Conservation (phyloP, 139 green algal species). For the Chlamydomonas applanata region DNA sequence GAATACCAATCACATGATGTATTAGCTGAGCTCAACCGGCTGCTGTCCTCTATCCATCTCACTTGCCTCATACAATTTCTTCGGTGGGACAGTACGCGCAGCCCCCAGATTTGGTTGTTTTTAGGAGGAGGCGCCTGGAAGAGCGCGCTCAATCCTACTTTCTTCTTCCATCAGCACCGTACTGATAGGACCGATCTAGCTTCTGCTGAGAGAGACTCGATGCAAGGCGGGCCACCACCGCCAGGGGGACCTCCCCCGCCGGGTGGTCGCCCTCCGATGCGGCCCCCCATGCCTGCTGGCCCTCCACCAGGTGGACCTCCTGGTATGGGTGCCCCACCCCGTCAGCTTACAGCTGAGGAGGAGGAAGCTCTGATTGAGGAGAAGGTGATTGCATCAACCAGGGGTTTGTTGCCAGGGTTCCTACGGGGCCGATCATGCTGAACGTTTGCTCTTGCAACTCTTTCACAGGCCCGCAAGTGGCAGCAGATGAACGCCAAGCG, state of each 20-base stretch:
- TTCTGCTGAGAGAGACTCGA: too few species aligned
- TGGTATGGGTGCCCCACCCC: neutral
- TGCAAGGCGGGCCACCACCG: too few species aligned
- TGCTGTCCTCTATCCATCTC: too few species aligned
- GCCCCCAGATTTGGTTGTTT: too few species aligned
- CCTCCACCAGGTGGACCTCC: neutral
- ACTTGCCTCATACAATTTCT: too few species aligned
- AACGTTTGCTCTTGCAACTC: neutral
- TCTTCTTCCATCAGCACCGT: too few species aligned
- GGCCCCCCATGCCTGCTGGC: neutral
- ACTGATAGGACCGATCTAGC: too few species aligned
- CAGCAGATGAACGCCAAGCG: slow-evolving; percentile 87
- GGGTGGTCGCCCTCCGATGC: neutral
- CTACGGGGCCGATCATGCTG: neutral
- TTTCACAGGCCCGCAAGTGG: slow-evolving; percentile 92
- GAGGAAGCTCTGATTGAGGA: slow-evolving; percentile 37
- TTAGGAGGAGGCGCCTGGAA: too few species aligned
- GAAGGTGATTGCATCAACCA: slow-evolving; percentile 29
- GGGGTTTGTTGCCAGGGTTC: neutral
- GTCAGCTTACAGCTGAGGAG: slow-evolving; percentile 22
- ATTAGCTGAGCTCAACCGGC: too few species aligned
- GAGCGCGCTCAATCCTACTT: too few species aligned
- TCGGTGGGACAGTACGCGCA: too few species aligned
- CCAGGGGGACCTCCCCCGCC: neutral
- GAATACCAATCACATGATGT: too few species aligned